Percentiles rank a stretch among this genome's conserved stretches.
Evolutionary conservation across 768 basidiomycete species (phyloP).

Genomic region (Boletus edulis): DNA sequence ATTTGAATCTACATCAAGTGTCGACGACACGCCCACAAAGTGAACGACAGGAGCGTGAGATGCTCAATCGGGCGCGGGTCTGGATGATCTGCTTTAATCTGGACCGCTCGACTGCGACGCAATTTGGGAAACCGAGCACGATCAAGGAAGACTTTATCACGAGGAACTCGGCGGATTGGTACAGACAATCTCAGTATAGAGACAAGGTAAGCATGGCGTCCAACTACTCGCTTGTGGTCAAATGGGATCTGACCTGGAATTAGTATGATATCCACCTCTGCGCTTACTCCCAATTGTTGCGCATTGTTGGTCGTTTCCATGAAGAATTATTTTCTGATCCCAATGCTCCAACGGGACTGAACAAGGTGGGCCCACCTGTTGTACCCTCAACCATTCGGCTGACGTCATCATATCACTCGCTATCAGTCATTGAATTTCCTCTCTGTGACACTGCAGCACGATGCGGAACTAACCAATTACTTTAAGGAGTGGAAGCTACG

Average conservation of each 20-base stretch:
- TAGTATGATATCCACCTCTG: slow-evolving; percentile 78
- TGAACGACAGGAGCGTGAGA: slow-evolving; percentile 77
- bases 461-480: slow-evolving; percentile 54
- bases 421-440: slow-evolving; percentile 65
- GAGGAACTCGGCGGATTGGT: slow-evolving; percentile 73
- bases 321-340: slow-evolving; percentile 76
- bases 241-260: background rate
- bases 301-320: slow-evolving; percentile 71
- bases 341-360: slow-evolving; percentile 61
- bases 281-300: slow-evolving; percentile 65
- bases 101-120: slow-evolving; percentile 83
- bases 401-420: background rate
- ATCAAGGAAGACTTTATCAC: slow-evolving; percentile 83
- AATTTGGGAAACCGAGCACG: slow-evolving; percentile 87
- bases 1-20: slow-evolving; percentile 79
- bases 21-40: slow-evolving; percentile 58
- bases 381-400: background rate
- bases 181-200: slow-evolving; percentile 64
- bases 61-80: slow-evolving; percentile 79
- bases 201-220: slow-evolving; percentile 40
- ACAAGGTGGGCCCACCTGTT: slow-evolving; percentile 45
- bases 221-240: background rate
- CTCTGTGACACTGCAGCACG: slow-evolving; percentile 57
- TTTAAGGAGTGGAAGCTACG: slow-evolving; percentile 64
- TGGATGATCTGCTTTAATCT: slow-evolving; percentile 92